Base-by-base conservation (phyloP, 805 yeast genomes). In the Candida maris region DNA sequence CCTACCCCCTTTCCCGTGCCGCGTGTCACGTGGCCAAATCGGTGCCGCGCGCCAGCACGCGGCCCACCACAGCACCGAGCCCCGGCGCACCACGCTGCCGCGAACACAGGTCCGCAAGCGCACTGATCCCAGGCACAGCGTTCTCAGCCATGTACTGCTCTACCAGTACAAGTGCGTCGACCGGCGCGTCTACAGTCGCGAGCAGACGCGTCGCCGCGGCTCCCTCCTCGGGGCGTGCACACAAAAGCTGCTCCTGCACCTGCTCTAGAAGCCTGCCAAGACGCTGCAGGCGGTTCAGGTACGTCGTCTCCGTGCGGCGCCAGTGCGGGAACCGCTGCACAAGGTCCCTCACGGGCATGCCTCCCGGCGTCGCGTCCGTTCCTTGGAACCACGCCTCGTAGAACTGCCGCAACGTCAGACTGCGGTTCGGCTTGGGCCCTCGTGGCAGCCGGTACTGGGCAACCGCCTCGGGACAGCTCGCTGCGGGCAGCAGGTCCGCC, bases 311-410 rank as follows among this genome's bases (percentile, higher is more conserved):
- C n/a, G 35, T 27, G 7, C 34, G 26, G 16, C 44, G 27, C 48
- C 48, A 44, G 16, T 38, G 37, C 21, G 48, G 48, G 18, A 38
- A 44, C 17, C 19, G 21, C 12, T 28, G 24, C 26, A 41, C 19
- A 13, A 44, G 28, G 27, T 10, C 21, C 2, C 35, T 15, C 10
- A 44, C 38, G 18, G 48, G 41, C 25, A 36, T 21, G 14, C 32
- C 23, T 9, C 40, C 38, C 3, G 48, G 48, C 13, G 48, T 41
- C 23, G 25, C 12, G 17, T 17, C 20, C 19, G 27, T 41, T 1
- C 48, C 48, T 19, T 28, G 32, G 24, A 41, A 44, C 48, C 48
- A 44, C 10, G 45, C 45, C n/a, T 33, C 43, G 30, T 41, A 36
- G 10, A 44, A 38, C 24, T 44, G 44, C 14, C 37, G 32, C 7